Conservation (phyloP, 257 asterid species). For the Fraxinus excelsior region DNA sequence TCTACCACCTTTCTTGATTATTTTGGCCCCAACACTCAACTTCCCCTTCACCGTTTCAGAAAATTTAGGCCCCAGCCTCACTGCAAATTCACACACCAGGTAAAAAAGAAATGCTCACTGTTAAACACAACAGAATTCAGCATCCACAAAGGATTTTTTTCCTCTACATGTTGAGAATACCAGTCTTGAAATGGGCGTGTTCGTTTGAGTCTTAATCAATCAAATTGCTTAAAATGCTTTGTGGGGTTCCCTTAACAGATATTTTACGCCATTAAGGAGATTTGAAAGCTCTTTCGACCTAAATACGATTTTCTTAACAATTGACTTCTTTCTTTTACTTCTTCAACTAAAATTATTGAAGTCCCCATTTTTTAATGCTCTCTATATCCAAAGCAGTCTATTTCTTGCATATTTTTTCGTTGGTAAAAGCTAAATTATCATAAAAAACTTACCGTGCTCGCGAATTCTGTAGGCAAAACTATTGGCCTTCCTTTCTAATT, state of each 20-base stretch:
- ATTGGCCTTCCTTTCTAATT: conserved; percentile 29
- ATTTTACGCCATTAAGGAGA: background rate
- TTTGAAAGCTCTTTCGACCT: background rate
- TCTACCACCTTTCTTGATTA: conserved; percentile 73
- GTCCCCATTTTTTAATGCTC: background rate
- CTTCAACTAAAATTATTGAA: too few species aligned
- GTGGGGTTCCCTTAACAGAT: too few species aligned
- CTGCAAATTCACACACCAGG: conserved; percentile 30
- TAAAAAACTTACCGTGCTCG: conserved; percentile 36
- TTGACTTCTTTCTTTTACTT: too few species aligned
- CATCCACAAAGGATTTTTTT: too few species aligned
- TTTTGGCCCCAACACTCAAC: conserved; percentile 70
- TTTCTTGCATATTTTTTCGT: background rate
- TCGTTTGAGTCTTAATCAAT: too few species aligned
- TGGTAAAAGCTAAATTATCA: background rate
- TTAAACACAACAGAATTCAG: background rate
- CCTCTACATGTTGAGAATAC: too few species aligned
- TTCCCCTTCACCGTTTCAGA: conserved; percentile 87
- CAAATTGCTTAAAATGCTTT: too few species aligned
- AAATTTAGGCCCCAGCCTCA: conserved; percentile 65
- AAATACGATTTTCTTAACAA: too few species aligned
- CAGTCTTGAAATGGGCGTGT: too few species aligned
- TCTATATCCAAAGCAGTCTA: background rate
- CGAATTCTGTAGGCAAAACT: conserved; percentile 42
- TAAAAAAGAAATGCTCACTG: background rate